Conservation (phyloP, 331 rosid genomes). For the Cydonia oblonga region DNA sequence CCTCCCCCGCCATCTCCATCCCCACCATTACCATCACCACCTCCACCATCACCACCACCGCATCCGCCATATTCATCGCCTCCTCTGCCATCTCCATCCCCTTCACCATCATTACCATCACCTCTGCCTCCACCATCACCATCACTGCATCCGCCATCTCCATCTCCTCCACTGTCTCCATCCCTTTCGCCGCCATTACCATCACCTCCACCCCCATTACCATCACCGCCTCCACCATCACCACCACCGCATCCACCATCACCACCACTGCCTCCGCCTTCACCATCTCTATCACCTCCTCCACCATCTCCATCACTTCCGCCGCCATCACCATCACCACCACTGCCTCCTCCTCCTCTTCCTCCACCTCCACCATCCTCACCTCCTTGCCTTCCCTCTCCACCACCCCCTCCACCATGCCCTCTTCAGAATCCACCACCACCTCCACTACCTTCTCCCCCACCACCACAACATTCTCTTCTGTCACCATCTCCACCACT, state of each 20-base stretch:
- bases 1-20: neutral
- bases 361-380: slow-evolving; percentile 5
- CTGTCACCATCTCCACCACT: neutral
- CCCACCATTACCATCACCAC: neutral
- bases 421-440: neutral
- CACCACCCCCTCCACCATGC: slow-evolving; percentile 1
- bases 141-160: too few species aligned
- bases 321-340: neutral
- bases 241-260: too few species aligned
- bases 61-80: neutral
- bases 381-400: neutral
- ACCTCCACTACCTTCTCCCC: neutral
- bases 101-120: neutral
- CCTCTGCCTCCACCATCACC: too few species aligned
- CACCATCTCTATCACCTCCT: too few species aligned
- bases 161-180: too few species aligned
- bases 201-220: neutral
- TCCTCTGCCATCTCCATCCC: neutral
- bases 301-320: too few species aligned
- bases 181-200: neutral
- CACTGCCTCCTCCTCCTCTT: neutral
- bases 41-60: too few species aligned
- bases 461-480: neutral
- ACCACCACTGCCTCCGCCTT: too few species aligned
- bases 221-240: too few species aligned